phyloP scores from a whole-genome alignment of 257 asterid species.

The Solanum peruvianum region DNA sequence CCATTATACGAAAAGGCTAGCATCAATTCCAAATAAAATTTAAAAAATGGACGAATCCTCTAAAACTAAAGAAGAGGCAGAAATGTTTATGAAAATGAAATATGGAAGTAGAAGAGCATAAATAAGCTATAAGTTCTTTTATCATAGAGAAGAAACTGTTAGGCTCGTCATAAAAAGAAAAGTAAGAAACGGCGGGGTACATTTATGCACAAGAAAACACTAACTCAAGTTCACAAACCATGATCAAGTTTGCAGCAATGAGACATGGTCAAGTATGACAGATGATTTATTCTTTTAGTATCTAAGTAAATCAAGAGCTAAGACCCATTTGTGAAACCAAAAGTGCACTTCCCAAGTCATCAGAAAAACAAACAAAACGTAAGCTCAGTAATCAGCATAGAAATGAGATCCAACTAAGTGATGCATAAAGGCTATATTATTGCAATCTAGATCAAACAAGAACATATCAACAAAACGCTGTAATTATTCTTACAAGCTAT shows the following conservation, averaged over 20 bases:
- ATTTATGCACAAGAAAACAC: not conserved
- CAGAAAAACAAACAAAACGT: not conserved
- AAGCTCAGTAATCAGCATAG: not conserved
- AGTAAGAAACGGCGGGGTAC: not conserved
- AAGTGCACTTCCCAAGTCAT: not conserved
- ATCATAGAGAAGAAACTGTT: not conserved
- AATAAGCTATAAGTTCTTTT: not conserved
- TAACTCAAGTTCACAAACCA: not conserved
- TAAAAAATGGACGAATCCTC: not conserved
- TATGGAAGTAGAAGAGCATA: not conserved
- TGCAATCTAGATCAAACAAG: not conserved
- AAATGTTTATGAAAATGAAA: not conserved
- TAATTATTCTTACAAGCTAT: slow-evolving; percentile 73
- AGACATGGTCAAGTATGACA: not conserved
- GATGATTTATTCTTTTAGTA: not conserved
- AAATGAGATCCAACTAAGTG: not conserved
- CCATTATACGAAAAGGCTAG: not conserved
- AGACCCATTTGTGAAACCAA: not conserved
- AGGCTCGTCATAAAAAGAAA: not conserved
- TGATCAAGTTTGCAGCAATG: not conserved
- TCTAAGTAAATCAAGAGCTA: not conserved
- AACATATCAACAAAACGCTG: not conserved
- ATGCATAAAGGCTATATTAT: not conserved
- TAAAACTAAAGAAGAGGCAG: not conserved
- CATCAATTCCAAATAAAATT: not conserved